A percentile compares a stretch with the other conserved stretches of the same genome.
Conservation (phyloP, 2,329 filamentous ascomycete genomes). For the Fusarium haematococcum region DNA sequence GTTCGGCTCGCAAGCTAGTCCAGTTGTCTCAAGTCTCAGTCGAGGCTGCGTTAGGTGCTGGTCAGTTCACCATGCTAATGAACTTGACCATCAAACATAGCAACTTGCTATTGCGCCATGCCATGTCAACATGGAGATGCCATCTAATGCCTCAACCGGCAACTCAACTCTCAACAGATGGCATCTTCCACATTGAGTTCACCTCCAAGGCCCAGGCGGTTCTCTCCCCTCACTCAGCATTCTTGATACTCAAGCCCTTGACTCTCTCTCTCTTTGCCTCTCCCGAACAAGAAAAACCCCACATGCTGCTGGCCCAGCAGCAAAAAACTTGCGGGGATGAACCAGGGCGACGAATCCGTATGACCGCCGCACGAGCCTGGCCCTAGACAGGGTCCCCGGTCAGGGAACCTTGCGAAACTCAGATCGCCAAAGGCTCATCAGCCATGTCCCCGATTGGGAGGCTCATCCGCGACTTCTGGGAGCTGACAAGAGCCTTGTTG, state of each 20-base stretch:
- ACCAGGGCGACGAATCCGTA: slow-evolving; percentile 38
- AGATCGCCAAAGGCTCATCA: slow-evolving; percentile 33
- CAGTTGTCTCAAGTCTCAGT: slow-evolving; percentile 33
- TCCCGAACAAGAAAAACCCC: slow-evolving; percentile 25
- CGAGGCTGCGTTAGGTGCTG: slow-evolving; percentile 18
- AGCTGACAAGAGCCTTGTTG: slow-evolving; percentile 15
- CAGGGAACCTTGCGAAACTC: slow-evolving; percentile 24
- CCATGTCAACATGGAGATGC: not conserved
- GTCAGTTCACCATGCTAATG: slow-evolving; percentile 13
- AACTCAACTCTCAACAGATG: not conserved
- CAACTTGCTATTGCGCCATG: slow-evolving; percentile 8
- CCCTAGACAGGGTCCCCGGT: slow-evolving; percentile 36
- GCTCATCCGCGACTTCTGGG: slow-evolving; percentile 8
- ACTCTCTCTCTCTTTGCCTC: slow-evolving; percentile 3
- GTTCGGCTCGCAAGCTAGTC: slow-evolving; percentile 1
- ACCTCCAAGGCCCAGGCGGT: not conserved
- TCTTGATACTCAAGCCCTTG: slow-evolving; percentile 3
- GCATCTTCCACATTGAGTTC: not conserved
- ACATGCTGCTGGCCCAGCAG: slow-evolving; percentile 20
- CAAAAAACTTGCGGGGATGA: slow-evolving; percentile 37
- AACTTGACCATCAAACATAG: not conserved
- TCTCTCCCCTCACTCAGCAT: not conserved
- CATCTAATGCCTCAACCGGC: not conserved
- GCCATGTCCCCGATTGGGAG: slow-evolving; percentile 22
- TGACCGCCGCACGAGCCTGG: slow-evolving; percentile 41